Base-by-base conservation (phyloP, 495 filamentous ascomycete species). In the Neurospora africana region DNA sequence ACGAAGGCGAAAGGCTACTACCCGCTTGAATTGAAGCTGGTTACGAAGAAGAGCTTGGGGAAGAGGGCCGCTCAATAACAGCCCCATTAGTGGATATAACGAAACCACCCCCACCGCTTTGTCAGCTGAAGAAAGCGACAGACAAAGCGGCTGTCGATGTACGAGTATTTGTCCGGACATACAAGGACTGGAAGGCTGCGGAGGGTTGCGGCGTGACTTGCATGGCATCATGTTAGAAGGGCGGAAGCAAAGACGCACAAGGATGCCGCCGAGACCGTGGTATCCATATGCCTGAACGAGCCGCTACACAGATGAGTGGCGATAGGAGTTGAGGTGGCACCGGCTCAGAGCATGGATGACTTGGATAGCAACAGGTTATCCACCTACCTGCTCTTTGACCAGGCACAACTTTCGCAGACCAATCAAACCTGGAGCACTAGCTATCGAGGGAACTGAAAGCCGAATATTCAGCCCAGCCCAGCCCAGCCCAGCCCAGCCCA, bases 1-100 rank as follows among this genome's bases (percentile, higher is more conserved):
- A 73, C 73, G 6, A 75, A 78, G 15, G 79, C 73, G 23, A 85
- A 82, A 47, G 83, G 87, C 0, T 83, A 85, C 37, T 86, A 88
- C 65, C 84, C 87, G 0, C 78, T 93, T 27, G 85, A 90, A 73
- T 81, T 91, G 33, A 91, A 91, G 77, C 73, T 91, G 36, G 83
- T 83, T 76, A 89, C 87, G 0, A 81, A 76, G 37, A 84, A 81
- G 30, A 83, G 80, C 58, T 78, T 84, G 53, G 86, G 84, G 11
- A 86, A 84, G 74, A 81, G 76, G 17, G 75, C 76, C 11, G 80
- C 76, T 8, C 38, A 37, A 37, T 65, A 19, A 53, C 27, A 27
- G 53, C 27, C 53, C 53, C 15, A 17, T 2, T 17, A 33, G 27
- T 17, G 53, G 30, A 30, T 5, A 65, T 35, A 17, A 27, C 53